These are phyloP conservation scores for Penicillium canescens DNA, from an alignment of 495 filamentous ascomycete species.

Conservation along the genomic window DNA sequence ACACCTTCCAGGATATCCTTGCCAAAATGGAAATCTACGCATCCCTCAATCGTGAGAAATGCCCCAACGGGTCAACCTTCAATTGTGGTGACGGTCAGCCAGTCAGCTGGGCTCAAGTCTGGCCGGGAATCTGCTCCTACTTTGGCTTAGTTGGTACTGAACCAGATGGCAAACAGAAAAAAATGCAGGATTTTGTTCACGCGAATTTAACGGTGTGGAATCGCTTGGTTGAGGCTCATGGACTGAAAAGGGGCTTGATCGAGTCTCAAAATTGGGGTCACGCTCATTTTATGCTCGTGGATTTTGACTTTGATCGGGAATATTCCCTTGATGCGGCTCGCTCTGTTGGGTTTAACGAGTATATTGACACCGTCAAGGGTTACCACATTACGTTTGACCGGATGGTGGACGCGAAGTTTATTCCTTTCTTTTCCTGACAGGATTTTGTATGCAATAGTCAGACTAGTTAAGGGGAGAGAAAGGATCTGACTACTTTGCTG, in stretches of 20 bases:
- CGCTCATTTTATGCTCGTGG: constrained; percentile 5
- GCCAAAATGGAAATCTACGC: constrained; percentile 37
- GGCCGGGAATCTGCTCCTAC: constrained; percentile 34
- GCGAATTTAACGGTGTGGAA: not conserved
- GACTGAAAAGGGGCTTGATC: constrained; percentile 14
- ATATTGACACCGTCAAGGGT: constrained; percentile 11
- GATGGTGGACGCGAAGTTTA: constrained; percentile 16
- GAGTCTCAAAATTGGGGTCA: constrained; percentile 15
- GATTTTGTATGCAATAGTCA: too few relatives aligned
- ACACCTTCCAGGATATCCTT: constrained; percentile 40
- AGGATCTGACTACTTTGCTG: too few relatives aligned
- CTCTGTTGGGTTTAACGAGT: constrained; percentile 13
- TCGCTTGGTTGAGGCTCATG: constrained; percentile 9
- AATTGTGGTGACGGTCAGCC: constrained; percentile 35
- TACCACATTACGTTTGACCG: constrained; percentile 15
- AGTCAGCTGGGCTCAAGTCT: constrained; percentile 32
- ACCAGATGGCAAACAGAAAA: too few relatives aligned
- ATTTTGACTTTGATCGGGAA: constrained; percentile 12
- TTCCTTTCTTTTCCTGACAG: too few relatives aligned
- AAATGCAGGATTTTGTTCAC: constrained; percentile 3
- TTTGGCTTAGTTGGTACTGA: constrained; percentile 38
- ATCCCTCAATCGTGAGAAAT: constrained; percentile 19
- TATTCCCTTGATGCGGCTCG: constrained; percentile 10
- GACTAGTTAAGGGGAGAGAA: too few relatives aligned
- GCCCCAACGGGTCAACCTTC: constrained; percentile 24